Base-by-base conservation (phyloP, 352 stramenopile genomes). In the Globisporangium middletonii region DNA sequence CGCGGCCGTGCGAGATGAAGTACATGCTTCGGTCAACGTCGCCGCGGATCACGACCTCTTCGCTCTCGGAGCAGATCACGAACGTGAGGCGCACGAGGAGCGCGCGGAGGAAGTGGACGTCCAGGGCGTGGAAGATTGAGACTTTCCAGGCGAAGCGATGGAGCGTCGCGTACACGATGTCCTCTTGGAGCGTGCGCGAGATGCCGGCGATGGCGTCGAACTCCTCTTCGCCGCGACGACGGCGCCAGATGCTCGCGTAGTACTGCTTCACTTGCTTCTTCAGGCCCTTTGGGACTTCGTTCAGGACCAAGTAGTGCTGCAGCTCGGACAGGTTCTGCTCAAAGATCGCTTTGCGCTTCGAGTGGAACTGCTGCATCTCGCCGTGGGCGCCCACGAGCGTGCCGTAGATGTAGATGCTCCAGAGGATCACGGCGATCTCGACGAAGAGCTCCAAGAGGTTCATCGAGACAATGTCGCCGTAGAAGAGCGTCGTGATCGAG, bases 21-120 rank as follows among this genome's bases (percentile, higher is more conserved):
- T 91, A 91, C 83, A 92, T 89, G 43, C 65, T 83, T 16, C 77
- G 75, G 33, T 91, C 80, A 52, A 91, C 79, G 62, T 93, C 83
- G 1, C 83, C 81, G 4, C 65, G 60, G n/a, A 85, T 81, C 51
- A 88, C 77, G 41, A 90, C 69, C 37, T 88, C 76, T 52, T 88
- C 78, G 15, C 70, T 73, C 50, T 86, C 78, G 12, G 73, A 80
- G 59, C 75, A 88, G 11, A 88, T 65, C 0, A 90, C 73, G 45
- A 82, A 87, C 41, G 83, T 71, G 11, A 90, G 62, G 9, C 68
- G 69, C 9, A 78, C 68, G 0, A 90, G 65, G 38, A 90, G 50
- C 6, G 74, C 73, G 7, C 78, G 76, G 23, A 90, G 30, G 23
- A 90, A 90, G 41, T 81, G 70, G 12, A 83, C 55, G 15, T 89